phyloP scores from a whole-genome alignment of 2,329 filamentous ascomycete species.

The Endocalyx cinctus region DNA sequence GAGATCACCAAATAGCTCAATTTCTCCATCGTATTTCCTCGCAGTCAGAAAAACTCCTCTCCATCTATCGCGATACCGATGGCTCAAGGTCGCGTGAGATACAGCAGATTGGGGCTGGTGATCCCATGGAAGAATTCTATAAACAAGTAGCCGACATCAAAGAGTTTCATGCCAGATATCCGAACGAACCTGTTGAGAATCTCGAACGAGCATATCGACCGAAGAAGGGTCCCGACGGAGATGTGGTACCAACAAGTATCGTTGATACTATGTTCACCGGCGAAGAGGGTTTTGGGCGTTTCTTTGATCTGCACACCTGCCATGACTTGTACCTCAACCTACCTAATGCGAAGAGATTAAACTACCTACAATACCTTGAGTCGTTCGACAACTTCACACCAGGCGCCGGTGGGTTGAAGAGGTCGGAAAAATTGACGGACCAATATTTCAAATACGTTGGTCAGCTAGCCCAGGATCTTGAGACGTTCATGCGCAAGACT shows the following conservation, averaged over 20 bases:
- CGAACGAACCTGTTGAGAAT: slow-evolving; percentile 92
- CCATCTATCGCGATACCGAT: slow-evolving; percentile 78
- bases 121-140: slow-evolving; percentile 89
- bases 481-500: slow-evolving; percentile 80
- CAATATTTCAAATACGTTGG: slow-evolving; percentile 88
- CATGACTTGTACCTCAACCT: slow-evolving; percentile 92
- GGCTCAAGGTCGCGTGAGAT: slow-evolving; percentile 73
- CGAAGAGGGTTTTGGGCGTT: slow-evolving; percentile 89
- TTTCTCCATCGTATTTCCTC: slow-evolving; percentile 83
- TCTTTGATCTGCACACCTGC: slow-evolving; percentile 77
- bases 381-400: slow-evolving; percentile 81
- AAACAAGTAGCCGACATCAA: slow-evolving; percentile 76
- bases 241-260: slow-evolving; percentile 58
- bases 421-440: slow-evolving; percentile 83
- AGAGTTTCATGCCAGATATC: slow-evolving; percentile 84
- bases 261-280: slow-evolving; percentile 93
- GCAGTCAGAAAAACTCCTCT: slow-evolving; percentile 75
- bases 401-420: slow-evolving; percentile 68
- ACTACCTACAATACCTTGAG: slow-evolving; percentile 90
- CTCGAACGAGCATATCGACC: slow-evolving; percentile 86
- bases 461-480: slow-evolving; percentile 75
- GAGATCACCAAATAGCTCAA: slow-evolving; percentile 86
- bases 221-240: slow-evolving; percentile 58
- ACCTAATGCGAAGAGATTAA: slow-evolving; percentile 75
- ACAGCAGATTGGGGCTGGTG: slow-evolving; percentile 76